A percentile compares a stretch with the other conserved stretches of the same genome.
phyloP scores from a whole-genome alignment of 352 stramenopile species.

The Phytophthora vignae region DNA sequence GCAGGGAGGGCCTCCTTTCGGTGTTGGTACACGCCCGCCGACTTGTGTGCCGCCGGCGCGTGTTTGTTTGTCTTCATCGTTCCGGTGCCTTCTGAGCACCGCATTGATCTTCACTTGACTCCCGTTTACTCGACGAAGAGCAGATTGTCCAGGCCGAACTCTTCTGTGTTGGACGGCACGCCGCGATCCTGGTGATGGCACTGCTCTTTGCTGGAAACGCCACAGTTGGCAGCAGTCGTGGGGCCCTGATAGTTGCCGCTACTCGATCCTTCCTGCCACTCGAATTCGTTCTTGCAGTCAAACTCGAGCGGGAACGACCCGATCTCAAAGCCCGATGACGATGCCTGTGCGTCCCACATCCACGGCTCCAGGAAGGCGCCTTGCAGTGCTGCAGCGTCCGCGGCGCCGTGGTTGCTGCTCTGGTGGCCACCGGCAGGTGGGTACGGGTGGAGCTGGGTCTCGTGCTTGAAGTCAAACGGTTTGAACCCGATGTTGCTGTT shows the following conservation, averaged over 20 bases:
- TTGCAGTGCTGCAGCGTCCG: constrained; percentile 48
- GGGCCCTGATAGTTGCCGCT: constrained; percentile 22
- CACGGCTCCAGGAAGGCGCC: constrained; percentile 70
- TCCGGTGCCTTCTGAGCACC: not conserved
- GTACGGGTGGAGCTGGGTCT: constrained; percentile 52
- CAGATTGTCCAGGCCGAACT: constrained; percentile 73
- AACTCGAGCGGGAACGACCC: constrained; percentile 55
- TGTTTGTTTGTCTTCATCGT: constrained; percentile 11
- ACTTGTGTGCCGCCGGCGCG: not conserved
- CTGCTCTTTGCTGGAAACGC: constrained; percentile 31
- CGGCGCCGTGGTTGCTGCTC: constrained; percentile 18
- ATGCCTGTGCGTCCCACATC: constrained; percentile 64
- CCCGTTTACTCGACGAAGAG: constrained; percentile 67
- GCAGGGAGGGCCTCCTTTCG: constrained; percentile 6
- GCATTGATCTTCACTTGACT: not conserved
- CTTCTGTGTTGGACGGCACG: constrained; percentile 55
- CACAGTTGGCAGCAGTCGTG: constrained; percentile 30
- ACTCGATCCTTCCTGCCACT: constrained; percentile 49
- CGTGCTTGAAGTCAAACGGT: constrained; percentile 38
- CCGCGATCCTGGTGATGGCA: constrained; percentile 52
- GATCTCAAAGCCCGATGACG: constrained; percentile 52
- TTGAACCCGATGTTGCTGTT: constrained; percentile 20
- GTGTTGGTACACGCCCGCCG: constrained; percentile 24
- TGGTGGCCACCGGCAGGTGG: constrained; percentile 1
- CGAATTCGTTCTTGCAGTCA: constrained; percentile 46